Base-by-base conservation (phyloP, 192 early-diverging fungal genomes). In the Backusella sp. region DNA sequence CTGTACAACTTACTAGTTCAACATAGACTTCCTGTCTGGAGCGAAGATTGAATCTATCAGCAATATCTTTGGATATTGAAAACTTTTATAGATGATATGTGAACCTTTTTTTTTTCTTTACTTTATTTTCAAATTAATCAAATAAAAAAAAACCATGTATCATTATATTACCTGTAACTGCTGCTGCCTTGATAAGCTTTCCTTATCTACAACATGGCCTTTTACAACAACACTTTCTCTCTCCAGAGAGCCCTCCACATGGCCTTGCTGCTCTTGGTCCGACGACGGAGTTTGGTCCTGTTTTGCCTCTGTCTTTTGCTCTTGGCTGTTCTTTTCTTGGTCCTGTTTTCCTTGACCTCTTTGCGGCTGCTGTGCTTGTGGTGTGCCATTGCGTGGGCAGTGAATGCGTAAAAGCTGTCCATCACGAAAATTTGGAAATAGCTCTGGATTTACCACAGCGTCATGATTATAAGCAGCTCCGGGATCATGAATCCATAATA, bases 381-480 rank as follows among this genome's bases (percentile, higher is more conserved):
- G 56, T 6, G 42, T n/a, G 26, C 70, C 70, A 46, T 44, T 65
- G 14, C 72, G 73, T 5, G 85, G 80, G 46, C 83, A 84, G 66
- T 84, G 85, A 41, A 95, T 85, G 70, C 90, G 87, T 28, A 95
- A 82, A 23, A 94, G 74, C 75, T 94, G 91, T 34, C 91, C 91
- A 19, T 83, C 77, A 46, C 79, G 73, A n/a, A 90, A 76, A 17
- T 77, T 85, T 4, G 90, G 87, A 72, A 95, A 91, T 32, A 73
- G 76, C 65, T 93, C 88, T 1, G 93, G 92, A 73, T 94, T 92
- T 23, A 95, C 79, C 5, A 94, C 80, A 59, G 93, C 79, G 32
- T 95, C 92, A 9, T 79, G 77, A 19, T 46, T 68, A 52, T 74
- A 79, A 6, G 66, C 41, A 28, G 28, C 65, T 32, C 66, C 46